Evolutionary conservation across 768 basidiomycete species (phyloP), one percentile per base, ranked within the genome.

Genomic region (Xerocomellus dryophilus): DNA sequence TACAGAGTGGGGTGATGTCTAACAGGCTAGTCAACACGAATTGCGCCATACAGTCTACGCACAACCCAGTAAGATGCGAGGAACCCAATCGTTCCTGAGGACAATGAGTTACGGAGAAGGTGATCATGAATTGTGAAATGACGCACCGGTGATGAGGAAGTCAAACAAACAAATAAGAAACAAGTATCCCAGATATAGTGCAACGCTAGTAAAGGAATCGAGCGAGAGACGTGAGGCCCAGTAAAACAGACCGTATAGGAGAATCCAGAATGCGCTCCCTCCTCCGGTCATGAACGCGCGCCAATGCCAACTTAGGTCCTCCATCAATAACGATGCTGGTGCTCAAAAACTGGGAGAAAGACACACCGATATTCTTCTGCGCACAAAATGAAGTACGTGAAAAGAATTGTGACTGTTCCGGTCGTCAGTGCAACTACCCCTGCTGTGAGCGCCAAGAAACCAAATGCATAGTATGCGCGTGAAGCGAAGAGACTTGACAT

Each of bases 381-480:
- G 58, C 95, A 98, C 15, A 98, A 79, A 47, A 84, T 78, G 73
- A 98, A 97, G 73, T 98, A 94, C 5, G 86, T 86, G 69, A 90
- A 90, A 15, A 91, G 78, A 58, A 98, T 91, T 5, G 91, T 83
- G 38, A 94, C 89, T 0, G 95, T 96, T 4, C 93, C 95, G 0
- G 93, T 88, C 15, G 93, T 97, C 29, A 98, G 74, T 45, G 80
- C 79, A 25, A 94, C 90, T 27, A 98, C 84, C 14, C 81, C 79
- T 47, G 88, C 88, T 0, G 93, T 95, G 50, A 98, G 74, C 25
- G 93, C 89, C 41, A 98, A 73, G 75, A 98, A 98, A 15, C 96
- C 96, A 67, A 98, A 98, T 11, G 96, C 96, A 68, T 97, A 98
- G 73, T 94, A 96, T 42, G 88, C 90, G 32, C 91, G 81, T 10